Evolutionary conservation across 768 basidiomycete genomes (phyloP).

Genomic region (Pisolithus microcarpus): DNA sequence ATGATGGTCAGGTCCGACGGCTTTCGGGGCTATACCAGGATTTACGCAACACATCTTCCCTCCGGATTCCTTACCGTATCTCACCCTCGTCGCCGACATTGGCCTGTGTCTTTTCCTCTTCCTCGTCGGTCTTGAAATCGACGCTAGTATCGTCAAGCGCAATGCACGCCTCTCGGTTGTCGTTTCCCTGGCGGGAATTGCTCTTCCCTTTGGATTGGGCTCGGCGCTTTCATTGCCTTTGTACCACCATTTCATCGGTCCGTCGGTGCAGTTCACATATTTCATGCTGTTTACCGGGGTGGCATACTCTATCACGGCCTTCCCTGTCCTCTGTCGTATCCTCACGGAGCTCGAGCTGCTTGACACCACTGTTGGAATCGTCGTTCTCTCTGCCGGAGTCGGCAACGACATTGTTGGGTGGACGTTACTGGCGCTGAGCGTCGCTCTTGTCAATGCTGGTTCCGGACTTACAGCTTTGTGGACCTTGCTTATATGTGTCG

Average conservation of each 20-base stretch:
- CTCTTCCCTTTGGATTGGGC: constrained; percentile 83
- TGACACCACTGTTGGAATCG: constrained; percentile 86
- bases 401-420: constrained; percentile 85
- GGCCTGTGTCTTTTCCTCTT: constrained; percentile 87
- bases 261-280: constrained; percentile 65
- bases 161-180: constrained; percentile 61
- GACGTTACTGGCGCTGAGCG: constrained; percentile 81
- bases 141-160: constrained; percentile 66
- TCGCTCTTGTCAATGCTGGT: constrained; percentile 87
- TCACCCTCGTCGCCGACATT: constrained; percentile 83
- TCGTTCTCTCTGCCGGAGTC: constrained; percentile 89
- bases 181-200: constrained; percentile 78
- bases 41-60: constrained; percentile 89
- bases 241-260: constrained; percentile 63
- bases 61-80: constrained; percentile 56
- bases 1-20: constrained; percentile 34
- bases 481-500: constrained; percentile 74
- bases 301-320: constrained; percentile 83
- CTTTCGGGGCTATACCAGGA: constrained; percentile 76
- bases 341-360: constrained; percentile 86
- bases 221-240: constrained; percentile 58
- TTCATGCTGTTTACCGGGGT: constrained; percentile 95
- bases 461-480: constrained; percentile 79
- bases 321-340: constrained; percentile 82
- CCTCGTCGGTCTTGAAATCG: constrained; percentile 90